Base-by-base conservation (phyloP, 768 basidiomycete species). In the Phallus indusiatus region DNA sequence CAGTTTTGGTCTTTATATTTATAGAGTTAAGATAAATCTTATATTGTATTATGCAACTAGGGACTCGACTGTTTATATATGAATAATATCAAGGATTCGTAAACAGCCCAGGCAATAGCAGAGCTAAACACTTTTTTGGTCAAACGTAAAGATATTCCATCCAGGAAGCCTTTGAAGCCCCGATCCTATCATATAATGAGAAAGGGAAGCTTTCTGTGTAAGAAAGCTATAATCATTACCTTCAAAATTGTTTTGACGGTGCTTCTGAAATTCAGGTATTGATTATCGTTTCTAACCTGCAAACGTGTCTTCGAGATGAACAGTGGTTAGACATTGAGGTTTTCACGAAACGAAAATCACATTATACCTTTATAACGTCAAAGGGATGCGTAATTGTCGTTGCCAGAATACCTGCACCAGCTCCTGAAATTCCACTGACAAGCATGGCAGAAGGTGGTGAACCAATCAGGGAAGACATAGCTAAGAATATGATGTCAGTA, bases 41-140 rank as follows among this genome's bases (percentile, higher is more conserved):
- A 42, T 14, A 14, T 42, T 42, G 12, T 42, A 42, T 42, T 42
- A 42, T n/a, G 12, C 5, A n/a, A 14, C 42, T 42, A 42, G 28
- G 24, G 46, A 5, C 17, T 9, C 48, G n/a, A 33, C 21, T 35
- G 56, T 50, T 37, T 60, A 18, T 62, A 77, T 66, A 83, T 76
- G 59, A 85, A 75, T 66, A 88, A 79, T 28, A 90, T 72, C 21
- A 85, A 69, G 47, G 84, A 85, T 69, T 95, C 94, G 63, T 94
- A 96, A 0, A 93, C 87, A 1, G 83, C 88, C 94, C 94, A 96
- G 2, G 85, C 91, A 61, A 96, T 89, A 0, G 85, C 85, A n/a
- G 90, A 91, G 64, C 89, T 90, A 14, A 90, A 71, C 6, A 94
- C 83, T 69, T 97, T 97, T 42, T 92, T 81, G 3, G 85, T 85